Conservation (phyloP, 768 basidiomycete genomes). For the Suillus ampliporus region DNA sequence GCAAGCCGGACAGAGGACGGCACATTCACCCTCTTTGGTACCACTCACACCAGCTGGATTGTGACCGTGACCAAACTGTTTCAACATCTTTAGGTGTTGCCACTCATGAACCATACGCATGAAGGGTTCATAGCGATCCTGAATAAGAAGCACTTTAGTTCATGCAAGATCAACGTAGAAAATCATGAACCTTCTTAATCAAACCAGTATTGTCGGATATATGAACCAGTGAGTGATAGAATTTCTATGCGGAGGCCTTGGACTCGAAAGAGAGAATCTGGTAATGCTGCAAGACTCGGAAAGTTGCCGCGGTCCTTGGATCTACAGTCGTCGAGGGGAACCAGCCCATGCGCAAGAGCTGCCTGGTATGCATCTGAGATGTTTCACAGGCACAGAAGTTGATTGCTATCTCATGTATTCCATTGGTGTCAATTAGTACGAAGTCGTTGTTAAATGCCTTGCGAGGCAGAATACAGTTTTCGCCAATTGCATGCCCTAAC, state of each 20-base stretch:
- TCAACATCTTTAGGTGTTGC: constrained; percentile 23
- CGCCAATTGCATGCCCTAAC: constrained; percentile 25
- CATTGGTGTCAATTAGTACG: constrained; percentile 27
- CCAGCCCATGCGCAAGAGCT: constrained; percentile 17
- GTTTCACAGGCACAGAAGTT: constrained; percentile 20
- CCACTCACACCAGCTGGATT: neutral
- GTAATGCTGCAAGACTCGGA: constrained; percentile 27
- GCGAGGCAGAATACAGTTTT: constrained; percentile 17
- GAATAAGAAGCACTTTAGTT: neutral
- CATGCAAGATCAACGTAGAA: neutral
- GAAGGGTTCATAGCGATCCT: constrained; percentile 26
- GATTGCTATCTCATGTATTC: constrained; percentile 25
- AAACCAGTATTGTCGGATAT: constrained; percentile 33
- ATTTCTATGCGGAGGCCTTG: constrained; percentile 34
- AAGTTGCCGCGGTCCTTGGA: neutral
- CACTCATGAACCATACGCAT: constrained; percentile 24
- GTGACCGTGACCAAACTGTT: constrained; percentile 12
- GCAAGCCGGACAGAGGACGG: constrained; percentile 9
- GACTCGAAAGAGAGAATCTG: constrained; percentile 36
- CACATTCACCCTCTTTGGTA: constrained; percentile 6
- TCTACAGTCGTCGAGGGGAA: constrained; percentile 14
- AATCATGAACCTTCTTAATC: constrained; percentile 1
- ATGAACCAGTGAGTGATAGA: constrained; percentile 28
- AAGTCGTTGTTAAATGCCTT: constrained; percentile 18
- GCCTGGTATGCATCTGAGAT: constrained; percentile 12